Conservation (phyloP, 257 asterid species). For the Linaria vulgaris region DNA sequence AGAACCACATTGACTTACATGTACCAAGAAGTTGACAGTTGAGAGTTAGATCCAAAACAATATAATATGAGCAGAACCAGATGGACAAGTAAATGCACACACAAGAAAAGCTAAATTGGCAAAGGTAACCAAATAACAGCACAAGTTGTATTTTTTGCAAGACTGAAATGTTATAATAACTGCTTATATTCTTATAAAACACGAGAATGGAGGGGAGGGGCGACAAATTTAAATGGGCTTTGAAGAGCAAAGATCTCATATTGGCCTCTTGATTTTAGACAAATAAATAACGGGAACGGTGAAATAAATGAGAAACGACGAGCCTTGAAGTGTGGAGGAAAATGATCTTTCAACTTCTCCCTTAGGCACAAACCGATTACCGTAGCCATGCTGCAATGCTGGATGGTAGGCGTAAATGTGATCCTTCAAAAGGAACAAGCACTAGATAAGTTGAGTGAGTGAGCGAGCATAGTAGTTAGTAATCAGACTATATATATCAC, state of each 20-base stretch:
- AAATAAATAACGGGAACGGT: too few species aligned
- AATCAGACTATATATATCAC: too few species aligned
- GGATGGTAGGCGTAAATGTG: conserved; percentile 92
- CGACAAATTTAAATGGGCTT: not conserved
- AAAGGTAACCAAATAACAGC: conserved; percentile 9
- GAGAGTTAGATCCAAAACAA: not conserved
- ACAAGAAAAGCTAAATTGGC: not conserved
- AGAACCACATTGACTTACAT: conserved; percentile 13
- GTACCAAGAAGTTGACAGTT: conserved; percentile 21
- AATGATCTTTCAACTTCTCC: conserved; percentile 68
- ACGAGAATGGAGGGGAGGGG: not conserved
- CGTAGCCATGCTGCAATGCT: conserved; percentile 92
- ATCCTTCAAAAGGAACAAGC: conserved; percentile 43
- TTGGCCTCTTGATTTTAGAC: too few species aligned
- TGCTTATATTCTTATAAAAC: too few species aligned
- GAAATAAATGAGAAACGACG: not conserved
- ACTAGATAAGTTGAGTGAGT: too few species aligned
- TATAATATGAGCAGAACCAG: not conserved
- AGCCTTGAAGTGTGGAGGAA: conserved; percentile 91
- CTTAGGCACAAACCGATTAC: conserved; percentile 88
- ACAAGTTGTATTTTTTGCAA: not conserved
- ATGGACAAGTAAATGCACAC: not conserved
- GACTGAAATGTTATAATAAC: not conserved
- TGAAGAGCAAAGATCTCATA: too few species aligned
- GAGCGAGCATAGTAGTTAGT: too few species aligned